Percentiles rank a stretch among this genome's conserved stretches.
Conservation (phyloP, 306 rosid genomes). For the Prinsepia uniflora region DNA sequence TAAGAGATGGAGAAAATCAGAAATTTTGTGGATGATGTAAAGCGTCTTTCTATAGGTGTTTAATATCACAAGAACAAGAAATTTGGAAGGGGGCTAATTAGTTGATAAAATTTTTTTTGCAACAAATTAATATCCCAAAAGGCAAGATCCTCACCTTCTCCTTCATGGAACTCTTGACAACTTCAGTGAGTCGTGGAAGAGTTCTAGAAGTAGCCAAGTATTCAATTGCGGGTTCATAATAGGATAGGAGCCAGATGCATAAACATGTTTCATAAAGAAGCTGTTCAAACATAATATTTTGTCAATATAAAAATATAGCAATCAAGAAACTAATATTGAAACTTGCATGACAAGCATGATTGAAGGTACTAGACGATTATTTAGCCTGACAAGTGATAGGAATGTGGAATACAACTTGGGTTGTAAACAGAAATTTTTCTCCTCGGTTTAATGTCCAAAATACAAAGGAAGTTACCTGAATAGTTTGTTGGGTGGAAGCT, state of each 20-base stretch:
- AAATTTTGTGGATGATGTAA: not conserved
- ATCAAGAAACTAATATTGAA: not conserved
- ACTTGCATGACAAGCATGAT: constrained; percentile 6
- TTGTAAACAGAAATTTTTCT: constrained; percentile 6
- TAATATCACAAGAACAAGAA: not conserved
- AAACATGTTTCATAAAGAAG: constrained; percentile 94
- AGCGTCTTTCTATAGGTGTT: not conserved
- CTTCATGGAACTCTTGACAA: constrained; percentile 91
- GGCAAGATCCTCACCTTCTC: constrained; percentile 69
- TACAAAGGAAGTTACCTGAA: constrained; percentile 58
- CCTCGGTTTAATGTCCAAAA: constrained; percentile 8
- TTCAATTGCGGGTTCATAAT: constrained; percentile 91
- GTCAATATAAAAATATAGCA: constrained; percentile 16
- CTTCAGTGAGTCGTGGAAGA: constrained; percentile 82
- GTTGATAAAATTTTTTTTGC: not conserved
- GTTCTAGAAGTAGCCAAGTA: constrained; percentile 88
- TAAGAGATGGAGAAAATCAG: constrained; percentile 12
- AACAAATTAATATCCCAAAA: constrained; percentile 16
- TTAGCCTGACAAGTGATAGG: constrained; percentile 19
- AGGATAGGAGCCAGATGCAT: constrained; percentile 93
- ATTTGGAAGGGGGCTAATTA: not conserved
- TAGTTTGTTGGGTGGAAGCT: constrained; percentile 94
- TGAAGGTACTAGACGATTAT: constrained; percentile 20
- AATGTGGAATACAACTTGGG: constrained; percentile 9
- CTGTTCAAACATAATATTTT: constrained; percentile 49